Base-by-base conservation (phyloP, 805 yeast species). In the Wickerhamiella azyma region DNA sequence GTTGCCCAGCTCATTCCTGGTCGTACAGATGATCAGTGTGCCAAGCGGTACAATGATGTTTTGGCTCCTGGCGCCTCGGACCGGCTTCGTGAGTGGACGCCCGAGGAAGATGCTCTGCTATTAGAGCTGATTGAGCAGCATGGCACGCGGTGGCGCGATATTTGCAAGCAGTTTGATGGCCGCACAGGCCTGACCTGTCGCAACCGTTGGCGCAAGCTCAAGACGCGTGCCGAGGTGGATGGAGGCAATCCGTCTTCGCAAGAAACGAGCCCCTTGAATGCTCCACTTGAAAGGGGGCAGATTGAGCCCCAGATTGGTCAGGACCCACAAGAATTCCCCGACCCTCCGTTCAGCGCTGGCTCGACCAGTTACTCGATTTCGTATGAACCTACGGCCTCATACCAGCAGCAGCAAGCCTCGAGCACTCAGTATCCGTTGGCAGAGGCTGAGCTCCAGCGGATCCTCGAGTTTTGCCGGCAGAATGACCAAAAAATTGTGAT, bases 21-120 rank as follows among this genome's bases (percentile, higher is more conserved):
- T 5, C 70, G 96, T 58, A 88, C 94, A 0, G 95, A 86, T 57
- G 96, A 86, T 61, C 96, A 88, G 65, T 88, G 97, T 66, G 84
- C 94, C 1, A 88, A 88, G 58, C 67, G 96, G 55, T 88, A 84
- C 59, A 76, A 79, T 13, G 96, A 88, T 57, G 95, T 85, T 1
- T 62, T 88, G 48, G 92, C 85, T 55, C 96, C 96, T 5, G 70
- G 67, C 24, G 81, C 86, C 9, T 76, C 77, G 49, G 85, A 81
- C 53, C 65, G 96, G 46, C 67, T 85, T 39, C 71, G 85, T 53
- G 78, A 81, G 2, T 88, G 97, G 97, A 66, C 76, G 1, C 56
- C 70, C 26, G 83, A 76, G 9, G 96, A 88, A 59, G 96, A 88
- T 59, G 62, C 81, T 35, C 62, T 66, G 48, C 65, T 88, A 45